These are phyloP conservation scores for Chamaecyparis obtusa DNA, from an alignment of 75 land plant genomes.

Conservation along the genomic window DNA sequence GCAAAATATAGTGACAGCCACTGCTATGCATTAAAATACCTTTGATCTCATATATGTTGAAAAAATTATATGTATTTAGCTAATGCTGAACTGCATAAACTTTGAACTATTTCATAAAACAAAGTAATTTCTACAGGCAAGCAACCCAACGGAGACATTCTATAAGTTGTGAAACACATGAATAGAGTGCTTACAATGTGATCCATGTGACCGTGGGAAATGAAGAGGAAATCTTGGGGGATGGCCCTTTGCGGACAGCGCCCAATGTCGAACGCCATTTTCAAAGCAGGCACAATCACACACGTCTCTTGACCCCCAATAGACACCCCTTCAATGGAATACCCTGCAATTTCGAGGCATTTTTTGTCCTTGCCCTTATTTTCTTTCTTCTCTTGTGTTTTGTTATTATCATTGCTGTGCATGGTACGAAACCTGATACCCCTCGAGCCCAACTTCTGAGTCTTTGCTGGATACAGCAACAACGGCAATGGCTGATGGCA, in stretches of 20 bases:
- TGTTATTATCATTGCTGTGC: background rate
- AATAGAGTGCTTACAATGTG: slow-evolving; percentile 67
- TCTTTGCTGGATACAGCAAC: background rate
- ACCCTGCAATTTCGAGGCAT: slow-evolving; percentile 45
- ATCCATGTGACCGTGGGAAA: slow-evolving; percentile 95
- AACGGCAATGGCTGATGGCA: background rate
- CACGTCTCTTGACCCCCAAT: slow-evolving; percentile 98
- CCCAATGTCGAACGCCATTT: slow-evolving; percentile 85
- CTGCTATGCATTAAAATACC: too few species aligned
- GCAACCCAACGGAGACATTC: background rate
- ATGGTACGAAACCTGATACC: background rate
- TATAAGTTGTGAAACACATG: background rate
- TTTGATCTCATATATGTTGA: too few species aligned
- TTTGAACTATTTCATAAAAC: background rate
- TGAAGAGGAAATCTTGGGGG: slow-evolving; percentile 88
- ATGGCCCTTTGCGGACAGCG: slow-evolving; percentile 90
- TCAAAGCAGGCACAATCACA: slow-evolving; percentile 69
- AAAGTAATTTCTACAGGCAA: background rate
- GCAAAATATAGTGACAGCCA: too few species aligned
- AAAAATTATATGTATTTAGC: too few species aligned
- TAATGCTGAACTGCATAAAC: background rate
- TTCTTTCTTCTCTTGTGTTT: background rate
- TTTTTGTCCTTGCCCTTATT: slow-evolving; percentile 12
- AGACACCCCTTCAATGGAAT: slow-evolving; percentile 76
- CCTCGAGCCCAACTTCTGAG: background rate